phyloP scores from a whole-genome alignment of 768 basidiomycete genomes.

The Boletus vinaceobasis region DNA sequence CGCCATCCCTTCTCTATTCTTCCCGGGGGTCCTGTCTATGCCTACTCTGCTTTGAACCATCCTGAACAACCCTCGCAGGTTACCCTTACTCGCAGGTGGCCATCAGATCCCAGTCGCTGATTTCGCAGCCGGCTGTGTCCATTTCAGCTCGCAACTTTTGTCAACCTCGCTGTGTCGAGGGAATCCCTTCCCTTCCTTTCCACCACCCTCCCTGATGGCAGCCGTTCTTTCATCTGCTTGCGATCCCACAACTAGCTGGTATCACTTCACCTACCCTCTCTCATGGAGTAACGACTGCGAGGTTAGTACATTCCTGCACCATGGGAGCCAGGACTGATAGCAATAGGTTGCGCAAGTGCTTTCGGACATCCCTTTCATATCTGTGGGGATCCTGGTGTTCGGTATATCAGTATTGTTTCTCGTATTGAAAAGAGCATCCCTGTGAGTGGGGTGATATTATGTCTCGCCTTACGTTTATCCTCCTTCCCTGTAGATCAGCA shows the following conservation, averaged over 20 bases:
- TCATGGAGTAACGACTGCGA: constrained; percentile 41
- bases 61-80: not conserved
- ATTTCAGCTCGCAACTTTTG: not conserved
- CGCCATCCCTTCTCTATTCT: not conserved
- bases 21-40: not conserved
- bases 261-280: constrained; percentile 29
- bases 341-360: constrained; percentile 54
- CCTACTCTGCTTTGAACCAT: not conserved
- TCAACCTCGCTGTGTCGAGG: constrained; percentile 4
- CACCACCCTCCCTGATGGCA: constrained; percentile 20
- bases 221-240: constrained; percentile 11
- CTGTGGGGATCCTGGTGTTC: constrained; percentile 62
- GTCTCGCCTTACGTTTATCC: not conserved
- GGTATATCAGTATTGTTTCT: constrained; percentile 57
- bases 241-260: constrained; percentile 12
- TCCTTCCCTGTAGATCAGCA: constrained; percentile 34
- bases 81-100: constrained; percentile 3
- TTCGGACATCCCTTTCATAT: constrained; percentile 64
- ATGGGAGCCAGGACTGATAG: constrained; percentile 4
- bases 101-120: constrained; percentile 7
- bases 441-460: constrained; percentile 37
- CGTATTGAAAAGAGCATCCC: constrained; percentile 46
- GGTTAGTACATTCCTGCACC: constrained; percentile 34
- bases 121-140: constrained; percentile 5
- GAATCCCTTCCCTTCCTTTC: constrained; percentile 12